phyloP scores from a whole-genome alignment of 2,329 filamentous ascomycete species.

The Dothiorella sarmentorum region DNA sequence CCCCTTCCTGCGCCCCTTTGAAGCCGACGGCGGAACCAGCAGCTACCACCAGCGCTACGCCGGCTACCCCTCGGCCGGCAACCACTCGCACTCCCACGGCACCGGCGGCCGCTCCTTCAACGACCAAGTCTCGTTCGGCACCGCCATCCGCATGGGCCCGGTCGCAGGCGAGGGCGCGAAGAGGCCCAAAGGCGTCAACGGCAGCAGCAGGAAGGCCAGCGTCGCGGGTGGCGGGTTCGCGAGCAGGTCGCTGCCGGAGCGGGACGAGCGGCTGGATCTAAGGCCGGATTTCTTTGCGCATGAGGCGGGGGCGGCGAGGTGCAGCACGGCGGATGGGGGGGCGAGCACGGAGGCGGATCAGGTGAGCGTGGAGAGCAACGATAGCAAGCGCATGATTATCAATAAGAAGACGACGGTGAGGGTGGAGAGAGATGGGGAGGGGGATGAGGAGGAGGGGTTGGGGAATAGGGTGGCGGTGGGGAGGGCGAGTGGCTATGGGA shows the following conservation, averaged over 20 bases:
- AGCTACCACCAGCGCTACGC: conserved; percentile 17
- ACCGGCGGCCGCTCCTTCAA: neutral
- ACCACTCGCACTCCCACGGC: conserved; percentile 3
- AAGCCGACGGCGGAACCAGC: conserved; percentile 21
- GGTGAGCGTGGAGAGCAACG: conserved; percentile 20
- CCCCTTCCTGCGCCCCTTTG: conserved; percentile 33
- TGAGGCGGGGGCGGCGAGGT: conserved; percentile 23
- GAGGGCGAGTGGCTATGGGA: neutral
- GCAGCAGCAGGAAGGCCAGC: neutral
- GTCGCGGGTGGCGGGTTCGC: neutral
- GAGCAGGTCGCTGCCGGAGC: neutral
- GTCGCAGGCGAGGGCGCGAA: no score
- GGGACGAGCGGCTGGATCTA: conserved; percentile 19
- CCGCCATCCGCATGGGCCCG: neutral
- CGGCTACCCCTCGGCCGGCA: conserved; percentile 12
- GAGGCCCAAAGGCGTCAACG: no score
- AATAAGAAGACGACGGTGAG: conserved; percentile 32
- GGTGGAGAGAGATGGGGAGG: conserved; percentile 23
- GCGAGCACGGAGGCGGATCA: conserved; percentile 24
- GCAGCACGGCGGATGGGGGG: neutral
- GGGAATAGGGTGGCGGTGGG: neutral
- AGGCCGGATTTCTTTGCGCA: conserved; percentile 25
- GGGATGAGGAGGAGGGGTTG: neutral
- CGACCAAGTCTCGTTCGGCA: neutral
- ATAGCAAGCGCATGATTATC: conserved; percentile 27